These are phyloP conservation scores for Dendryphion nanum DNA, from an alignment of 2,329 filamentous ascomycete species.

Conservation along the genomic window DNA sequence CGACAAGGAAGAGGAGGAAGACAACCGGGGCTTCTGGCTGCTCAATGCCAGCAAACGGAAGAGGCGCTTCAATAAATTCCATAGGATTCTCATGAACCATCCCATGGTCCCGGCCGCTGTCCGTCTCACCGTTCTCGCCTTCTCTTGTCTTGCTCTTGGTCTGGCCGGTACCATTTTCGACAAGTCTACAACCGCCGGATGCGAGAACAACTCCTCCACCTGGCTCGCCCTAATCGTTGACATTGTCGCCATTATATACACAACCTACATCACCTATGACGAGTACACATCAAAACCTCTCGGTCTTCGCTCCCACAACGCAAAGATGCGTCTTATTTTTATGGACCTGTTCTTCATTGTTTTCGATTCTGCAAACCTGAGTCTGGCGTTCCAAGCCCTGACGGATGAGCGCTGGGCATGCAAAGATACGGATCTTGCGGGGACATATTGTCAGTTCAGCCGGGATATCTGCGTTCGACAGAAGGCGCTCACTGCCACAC, in stretches of 20 bases:
- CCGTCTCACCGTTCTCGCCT: slow-evolving; percentile 76
- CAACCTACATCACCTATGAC: slow-evolving; percentile 91
- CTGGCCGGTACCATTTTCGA: slow-evolving; percentile 74
- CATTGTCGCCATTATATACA: slow-evolving; percentile 82
- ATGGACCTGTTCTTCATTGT: slow-evolving; percentile 96
- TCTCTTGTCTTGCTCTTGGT: slow-evolving; percentile 77
- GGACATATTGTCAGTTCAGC: slow-evolving; percentile 25
- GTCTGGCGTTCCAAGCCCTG: slow-evolving; percentile 82
- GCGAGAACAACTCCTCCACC: slow-evolving; percentile 60
- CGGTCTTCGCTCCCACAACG: slow-evolving; percentile 76
- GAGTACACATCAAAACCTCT: slow-evolving; percentile 94
- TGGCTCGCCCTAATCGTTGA: slow-evolving; percentile 89
- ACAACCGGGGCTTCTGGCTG: slow-evolving; percentile 50
- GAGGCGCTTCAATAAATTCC: slow-evolving; percentile 59
- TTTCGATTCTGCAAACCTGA: slow-evolving; percentile 91
- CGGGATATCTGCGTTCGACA: slow-evolving; percentile 59
- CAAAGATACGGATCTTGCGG: slow-evolving; percentile 12
- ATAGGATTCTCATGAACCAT: slow-evolving; percentile 71
- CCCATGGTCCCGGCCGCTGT: slow-evolving; percentile 83
- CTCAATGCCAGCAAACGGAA: slow-evolving; percentile 49
- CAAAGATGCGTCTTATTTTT: slow-evolving; percentile 86
- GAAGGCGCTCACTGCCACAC: slow-evolving; percentile 71
- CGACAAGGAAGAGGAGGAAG: slow-evolving; percentile 51
- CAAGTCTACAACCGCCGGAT: slow-evolving; percentile 35
- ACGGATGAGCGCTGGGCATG: slow-evolving; percentile 60